Evolutionary conservation across 306 rosid genomes (phyloP), one percentile per base, ranked within the genome.

Genomic region (Hylodesmum podocarpum): DNA sequence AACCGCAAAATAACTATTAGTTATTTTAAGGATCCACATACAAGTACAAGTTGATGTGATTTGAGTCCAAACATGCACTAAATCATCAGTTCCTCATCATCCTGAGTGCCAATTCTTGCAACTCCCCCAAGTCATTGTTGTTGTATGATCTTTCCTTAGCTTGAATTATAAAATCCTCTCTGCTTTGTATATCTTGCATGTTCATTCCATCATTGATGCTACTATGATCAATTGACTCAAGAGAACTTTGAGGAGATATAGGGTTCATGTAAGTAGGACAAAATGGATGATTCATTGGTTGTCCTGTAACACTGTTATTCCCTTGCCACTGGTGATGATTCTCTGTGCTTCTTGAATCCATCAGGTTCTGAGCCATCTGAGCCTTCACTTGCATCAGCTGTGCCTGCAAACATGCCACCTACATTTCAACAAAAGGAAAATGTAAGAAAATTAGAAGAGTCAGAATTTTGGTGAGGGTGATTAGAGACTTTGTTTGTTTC

Each of bases 401-500:
- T 63, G 94, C 88, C 86, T 96, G 96, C 84, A 96, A 78, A 70
- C 84, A 92, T n/a, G 97, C 91, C 84, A 96, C 98, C 99, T 96
- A 25, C 59, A 65, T 77, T 68, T 59, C 28, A 70, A 68, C 14
- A 40, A 28, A 22, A 41, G 14, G 1, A 19, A 68, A 70, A 24
- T 51, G 69, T 80, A 31, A 39, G 57, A 65, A 57, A 70, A 63
- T 57, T 57, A 40, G 24, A 19, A 33, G 12, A 46, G 9, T 11
- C n/a, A 2, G 15, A 28, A 25, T 54, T 25, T 27, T 68, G 13
- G 47, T 70, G 13, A 55, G 21, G 28, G 18, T 57, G 61, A 58
- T 39, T 6, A 43, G 6, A 65, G 59, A 21, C 57, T 39, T 71
- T 82, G 72, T 55, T 66, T 77, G 53, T 78, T 66, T 70, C 43